Conservation (phyloP, 805 yeast species). For the Candida endomychidarum region DNA sequence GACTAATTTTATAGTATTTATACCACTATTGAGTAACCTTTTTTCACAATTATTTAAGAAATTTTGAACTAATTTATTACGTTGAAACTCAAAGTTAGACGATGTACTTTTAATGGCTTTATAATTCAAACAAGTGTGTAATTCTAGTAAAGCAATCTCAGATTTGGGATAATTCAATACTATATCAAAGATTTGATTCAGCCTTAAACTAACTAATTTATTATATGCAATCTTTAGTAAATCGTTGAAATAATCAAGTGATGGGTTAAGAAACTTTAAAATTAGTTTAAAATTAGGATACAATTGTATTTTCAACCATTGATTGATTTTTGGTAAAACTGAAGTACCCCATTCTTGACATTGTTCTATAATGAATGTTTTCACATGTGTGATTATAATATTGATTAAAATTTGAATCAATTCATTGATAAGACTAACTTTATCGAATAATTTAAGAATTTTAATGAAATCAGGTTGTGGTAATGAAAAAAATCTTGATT, state of each 20-base stretch:
- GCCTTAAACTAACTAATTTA: slow-evolving; percentile 48
- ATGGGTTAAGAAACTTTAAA: slow-evolving; percentile 16
- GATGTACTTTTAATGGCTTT: slow-evolving; percentile 11
- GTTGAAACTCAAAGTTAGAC: slow-evolving; percentile 36
- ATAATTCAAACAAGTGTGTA: slow-evolving; percentile 50
- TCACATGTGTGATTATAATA: slow-evolving; percentile 38
- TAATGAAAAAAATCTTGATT: slow-evolving; percentile 12
- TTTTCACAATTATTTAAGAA: slow-evolving; percentile 48
- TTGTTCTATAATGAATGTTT: slow-evolving; percentile 23
- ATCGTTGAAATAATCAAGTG: slow-evolving; percentile 21
- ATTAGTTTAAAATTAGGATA: slow-evolving; percentile 34
- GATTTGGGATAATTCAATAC: slow-evolving; percentile 55
- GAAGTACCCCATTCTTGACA: slow-evolving; percentile 44
- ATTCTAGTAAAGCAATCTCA: slow-evolving; percentile 53
- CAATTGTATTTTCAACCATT: slow-evolving; percentile 39
- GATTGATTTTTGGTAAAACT: slow-evolving; percentile 29
- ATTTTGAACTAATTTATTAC: slow-evolving; percentile 49
- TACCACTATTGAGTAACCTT: slow-evolving; percentile 72
- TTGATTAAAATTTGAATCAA: slow-evolving; percentile 32
- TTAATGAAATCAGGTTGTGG: slow-evolving; percentile 1
- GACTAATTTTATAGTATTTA: slow-evolving; percentile 72
- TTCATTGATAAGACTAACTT: slow-evolving; percentile 22
- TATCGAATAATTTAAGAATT: slow-evolving; percentile 19
- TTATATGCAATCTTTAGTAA: slow-evolving; percentile 38
- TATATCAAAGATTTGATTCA: slow-evolving; percentile 58